Evolutionary conservation across 106 monocot species (phyloP).

Genomic region (Cymbidium sinense): DNA sequence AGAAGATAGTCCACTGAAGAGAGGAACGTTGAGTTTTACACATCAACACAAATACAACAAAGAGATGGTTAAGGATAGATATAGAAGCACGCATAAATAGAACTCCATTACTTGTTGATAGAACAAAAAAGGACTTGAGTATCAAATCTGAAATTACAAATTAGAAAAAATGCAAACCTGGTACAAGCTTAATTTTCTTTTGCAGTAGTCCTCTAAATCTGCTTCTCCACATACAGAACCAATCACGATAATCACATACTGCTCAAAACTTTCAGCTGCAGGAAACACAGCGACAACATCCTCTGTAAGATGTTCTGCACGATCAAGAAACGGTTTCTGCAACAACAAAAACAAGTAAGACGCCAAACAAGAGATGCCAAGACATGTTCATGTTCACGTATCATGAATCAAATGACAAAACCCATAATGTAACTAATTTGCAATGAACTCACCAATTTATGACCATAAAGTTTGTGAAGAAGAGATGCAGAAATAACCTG

Average conservation of each 20-base stretch:
- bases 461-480: conserved; percentile 87
- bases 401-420: neutral
- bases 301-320: conserved; percentile 87
- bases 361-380: neutral
- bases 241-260: conserved; percentile 69
- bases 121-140: neutral
- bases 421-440: neutral
- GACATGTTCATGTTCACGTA: no score
- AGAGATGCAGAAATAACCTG: conserved; percentile 74
- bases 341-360: conserved; percentile 22
- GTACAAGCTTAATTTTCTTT: conserved; percentile 53
- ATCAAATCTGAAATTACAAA: neutral
- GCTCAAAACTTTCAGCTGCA: conserved; percentile 83
- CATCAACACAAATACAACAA: no score
- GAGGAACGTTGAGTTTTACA: no score
- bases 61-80: no score
- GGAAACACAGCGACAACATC: conserved; percentile 88
- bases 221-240: conserved; percentile 71
- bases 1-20: no score
- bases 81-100: neutral
- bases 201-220: conserved; percentile 52
- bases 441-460: conserved; percentile 62
- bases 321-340: conserved; percentile 97
- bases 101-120: neutral
- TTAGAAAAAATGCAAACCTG: conserved; percentile 39